These are phyloP conservation scores for Penicillium sp. DNA, from an alignment of 2,329 filamentous ascomycete species.

Conservation along the genomic window DNA sequence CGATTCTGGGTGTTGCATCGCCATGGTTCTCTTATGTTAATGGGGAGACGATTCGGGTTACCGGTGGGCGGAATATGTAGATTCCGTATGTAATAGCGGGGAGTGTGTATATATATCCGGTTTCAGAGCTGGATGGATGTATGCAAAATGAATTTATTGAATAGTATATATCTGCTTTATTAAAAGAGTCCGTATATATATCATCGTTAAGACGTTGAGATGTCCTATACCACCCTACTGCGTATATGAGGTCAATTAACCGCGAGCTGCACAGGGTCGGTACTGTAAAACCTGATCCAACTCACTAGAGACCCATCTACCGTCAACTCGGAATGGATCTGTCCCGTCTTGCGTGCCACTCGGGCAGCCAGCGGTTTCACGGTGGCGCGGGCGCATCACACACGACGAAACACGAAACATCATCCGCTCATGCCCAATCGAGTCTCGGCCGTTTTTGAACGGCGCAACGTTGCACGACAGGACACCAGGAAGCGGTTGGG, in stretches of 20 bases:
- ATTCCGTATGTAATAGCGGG: not conserved
- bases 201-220: too few species aligned
- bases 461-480: slow-evolving; percentile 15
- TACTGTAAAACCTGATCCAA: not conserved
- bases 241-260: not conserved
- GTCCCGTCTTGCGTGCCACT: slow-evolving; percentile 13
- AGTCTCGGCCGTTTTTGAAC: slow-evolving; percentile 8
- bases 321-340: slow-evolving; percentile 13
- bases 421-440: slow-evolving; percentile 3
- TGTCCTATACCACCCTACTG: not conserved
- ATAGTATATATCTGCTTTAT: too few species aligned
- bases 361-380: slow-evolving; percentile 17
- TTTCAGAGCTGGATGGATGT: not conserved
- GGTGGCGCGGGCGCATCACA: slow-evolving; percentile 4
- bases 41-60: slow-evolving; percentile 84
- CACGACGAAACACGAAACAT: slow-evolving; percentile 11
- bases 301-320: not conserved
- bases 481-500: not conserved
- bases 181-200: not conserved
- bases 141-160: not conserved
- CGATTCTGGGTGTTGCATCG: slow-evolving; percentile 74
- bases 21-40: slow-evolving; percentile 81
- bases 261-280: not conserved
- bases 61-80: slow-evolving; percentile 68
- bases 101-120: not conserved